phyloP scores from a whole-genome alignment of 2,329 filamentous ascomycete species.

The Cladosporium oxysporum region DNA sequence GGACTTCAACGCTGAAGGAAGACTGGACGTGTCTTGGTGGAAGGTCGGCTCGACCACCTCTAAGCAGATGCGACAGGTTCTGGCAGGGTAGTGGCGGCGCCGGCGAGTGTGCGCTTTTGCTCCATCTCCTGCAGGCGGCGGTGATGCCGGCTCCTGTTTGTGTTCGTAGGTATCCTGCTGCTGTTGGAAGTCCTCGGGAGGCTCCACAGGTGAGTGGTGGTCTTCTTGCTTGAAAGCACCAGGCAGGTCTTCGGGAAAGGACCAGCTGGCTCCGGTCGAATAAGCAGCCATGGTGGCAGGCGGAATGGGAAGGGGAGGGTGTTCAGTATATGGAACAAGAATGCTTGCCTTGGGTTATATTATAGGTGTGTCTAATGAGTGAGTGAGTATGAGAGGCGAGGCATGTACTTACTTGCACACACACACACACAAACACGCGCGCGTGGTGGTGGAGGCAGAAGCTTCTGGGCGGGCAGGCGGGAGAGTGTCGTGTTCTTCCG shows the following conservation, averaged over 20 bases:
- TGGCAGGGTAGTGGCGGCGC: conserved; percentile 62
- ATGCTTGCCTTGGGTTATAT: conserved; percentile 15
- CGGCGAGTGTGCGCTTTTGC: conserved; percentile 28
- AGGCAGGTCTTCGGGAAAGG: conserved; percentile 49
- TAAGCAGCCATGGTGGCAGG: conserved; percentile 44
- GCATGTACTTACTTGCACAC: neutral
- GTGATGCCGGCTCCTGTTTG: conserved; percentile 22
- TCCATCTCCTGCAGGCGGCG: conserved; percentile 20
- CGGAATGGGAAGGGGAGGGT: neutral
- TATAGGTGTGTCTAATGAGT: conserved; percentile 2
- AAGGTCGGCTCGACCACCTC: conserved; percentile 68
- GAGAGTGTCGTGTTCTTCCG: conserved; percentile 11
- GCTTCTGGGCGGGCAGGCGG: conserved; percentile 17
- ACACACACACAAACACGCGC: neutral
- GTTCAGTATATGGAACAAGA: neutral
- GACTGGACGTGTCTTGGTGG: conserved; percentile 45
- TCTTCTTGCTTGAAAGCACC: conserved; percentile 33
- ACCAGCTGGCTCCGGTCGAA: conserved; percentile 46
- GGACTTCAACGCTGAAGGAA: conserved; percentile 58
- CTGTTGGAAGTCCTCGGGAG: conserved; percentile 17
- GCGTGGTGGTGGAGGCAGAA: conserved; percentile 2
- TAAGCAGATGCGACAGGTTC: conserved; percentile 87
- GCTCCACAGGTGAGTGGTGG: conserved; percentile 21
- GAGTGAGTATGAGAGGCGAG: neutral
- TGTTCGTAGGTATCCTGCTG: conserved; percentile 12